Evolutionary conservation across 2,329 filamentous ascomycete species (phyloP).

Genomic region (Salinomyces thailandicus): DNA sequence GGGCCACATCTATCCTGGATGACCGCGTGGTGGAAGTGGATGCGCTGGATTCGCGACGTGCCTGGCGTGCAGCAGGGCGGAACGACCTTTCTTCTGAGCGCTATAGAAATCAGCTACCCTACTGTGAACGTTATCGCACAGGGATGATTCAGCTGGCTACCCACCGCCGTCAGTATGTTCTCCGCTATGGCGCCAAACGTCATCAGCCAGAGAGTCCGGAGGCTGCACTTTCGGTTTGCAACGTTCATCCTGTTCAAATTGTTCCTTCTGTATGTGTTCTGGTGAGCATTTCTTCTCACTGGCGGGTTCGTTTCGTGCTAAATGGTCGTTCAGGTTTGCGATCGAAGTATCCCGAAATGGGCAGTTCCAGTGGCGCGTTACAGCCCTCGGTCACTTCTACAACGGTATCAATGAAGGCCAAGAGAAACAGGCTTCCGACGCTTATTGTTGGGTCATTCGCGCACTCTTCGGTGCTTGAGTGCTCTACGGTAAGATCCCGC

Average conservation of each 20-base stretch:
- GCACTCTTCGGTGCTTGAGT: slow-evolving; percentile 21
- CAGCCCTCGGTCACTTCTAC: slow-evolving; percentile 28
- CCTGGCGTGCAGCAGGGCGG: slow-evolving; percentile 32
- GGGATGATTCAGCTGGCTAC: slow-evolving; percentile 31
- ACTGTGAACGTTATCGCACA: slow-evolving; percentile 23
- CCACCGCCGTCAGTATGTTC: slow-evolving; percentile 29
- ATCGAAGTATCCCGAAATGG: slow-evolving; percentile 20
- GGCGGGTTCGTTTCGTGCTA: background rate
- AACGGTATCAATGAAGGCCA: slow-evolving; percentile 31
- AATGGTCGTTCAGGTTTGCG: slow-evolving; percentile 25
- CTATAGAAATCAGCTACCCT: slow-evolving; percentile 31
- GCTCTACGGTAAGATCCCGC: slow-evolving; percentile 7
- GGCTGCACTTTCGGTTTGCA: slow-evolving; percentile 30
- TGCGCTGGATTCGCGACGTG: slow-evolving; percentile 29
- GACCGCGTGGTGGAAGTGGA: slow-evolving; percentile 35
- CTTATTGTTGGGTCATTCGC: slow-evolving; percentile 29
- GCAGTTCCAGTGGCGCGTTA: slow-evolving; percentile 26
- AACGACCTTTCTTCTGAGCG: slow-evolving; percentile 32
- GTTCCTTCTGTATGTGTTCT: slow-evolving; percentile 29
- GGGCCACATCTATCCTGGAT: slow-evolving; percentile 32
- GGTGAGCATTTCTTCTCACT: slow-evolving; percentile 6
- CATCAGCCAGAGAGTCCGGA: slow-evolving; percentile 25
- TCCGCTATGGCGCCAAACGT: slow-evolving; percentile 30
- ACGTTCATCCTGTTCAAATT: slow-evolving; percentile 17
- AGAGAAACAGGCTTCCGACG: slow-evolving; percentile 27